Base-by-base conservation (phyloP, 2,329 filamentous ascomycete genomes). In the Colletotrichum costaricense region DNA sequence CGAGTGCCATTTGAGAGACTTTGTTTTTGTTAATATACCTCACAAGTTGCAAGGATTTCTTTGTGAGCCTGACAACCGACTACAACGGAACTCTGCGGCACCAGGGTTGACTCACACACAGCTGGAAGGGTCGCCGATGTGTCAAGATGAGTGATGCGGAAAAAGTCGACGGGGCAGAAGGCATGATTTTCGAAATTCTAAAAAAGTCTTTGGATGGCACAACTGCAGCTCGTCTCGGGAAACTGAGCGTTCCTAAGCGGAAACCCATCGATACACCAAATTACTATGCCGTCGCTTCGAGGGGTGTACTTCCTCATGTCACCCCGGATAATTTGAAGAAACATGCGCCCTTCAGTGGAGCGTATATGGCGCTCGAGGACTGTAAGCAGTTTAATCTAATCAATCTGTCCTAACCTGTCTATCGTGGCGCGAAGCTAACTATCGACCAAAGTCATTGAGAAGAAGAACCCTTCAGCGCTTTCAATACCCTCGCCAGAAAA, bases 321-420 rank as follows among this genome's bases (percentile, higher is more conserved):
- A 94, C 95, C 3, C 95, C 95, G 52, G 97, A 99, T 85, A 93
- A 93, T 74, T 86, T 97, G 76, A 81, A 84, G 54, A 92, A 90
- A 68, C 87, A 93, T 78, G 91, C 92, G 1, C 81, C 88, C 5
- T 86, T 97, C 72, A 85, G 86, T 33, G 93, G 93, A 30, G 87
- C 94, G 3, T 97, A 97, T 80, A 86, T 97, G 78, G 94, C 93
- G 0, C 85, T 98, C 33, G 97, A 99, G 86, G 97, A 99, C 82
- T 98, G 97, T 98, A 88, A 83, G 93, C 83, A 3, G 6, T 63
- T 8, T 16, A 4, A n/a, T 63, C 11, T 16, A 4, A n/a, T 24
- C 16, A 30, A 5, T 82, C 33, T 49, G 24, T 8, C 16, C 14
- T 7, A 19, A 42, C 16, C 3, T 42, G 16, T 19, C 5, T 19